Evolutionary conservation across 768 basidiomycete species (phyloP).

Genomic region (Boletus speciosus): DNA sequence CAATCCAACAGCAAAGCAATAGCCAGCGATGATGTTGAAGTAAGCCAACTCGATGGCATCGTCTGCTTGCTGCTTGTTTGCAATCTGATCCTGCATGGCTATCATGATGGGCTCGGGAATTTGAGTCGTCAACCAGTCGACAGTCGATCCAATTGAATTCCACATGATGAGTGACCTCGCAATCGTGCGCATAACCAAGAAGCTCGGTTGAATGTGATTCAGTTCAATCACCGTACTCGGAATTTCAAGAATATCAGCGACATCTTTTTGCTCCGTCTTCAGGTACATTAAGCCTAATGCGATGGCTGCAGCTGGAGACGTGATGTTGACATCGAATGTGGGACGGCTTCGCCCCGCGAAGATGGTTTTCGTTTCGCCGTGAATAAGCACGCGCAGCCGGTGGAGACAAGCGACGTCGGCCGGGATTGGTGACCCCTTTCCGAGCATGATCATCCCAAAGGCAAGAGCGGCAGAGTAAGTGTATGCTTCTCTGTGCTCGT

Average conservation of each 20-base stretch:
- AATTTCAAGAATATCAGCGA: slow-evolving; percentile 80
- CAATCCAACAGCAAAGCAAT: slow-evolving; percentile 86
- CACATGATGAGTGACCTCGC: slow-evolving; percentile 83
- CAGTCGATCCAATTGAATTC: slow-evolving; percentile 67
- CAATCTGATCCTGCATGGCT: slow-evolving; percentile 51
- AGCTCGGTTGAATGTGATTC: slow-evolving; percentile 84
- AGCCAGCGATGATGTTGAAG: slow-evolving; percentile 86
- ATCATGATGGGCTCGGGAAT: slow-evolving; percentile 65
- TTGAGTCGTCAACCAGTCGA: slow-evolving; percentile 69
- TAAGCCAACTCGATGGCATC: slow-evolving; percentile 85
- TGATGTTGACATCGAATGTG: slow-evolving; percentile 82
- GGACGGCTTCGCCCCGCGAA: slow-evolving; percentile 36
- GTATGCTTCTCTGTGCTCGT: slow-evolving; percentile 90
- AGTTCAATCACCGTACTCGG: slow-evolving; percentile 78
- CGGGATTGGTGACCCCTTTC: slow-evolving; percentile 73
- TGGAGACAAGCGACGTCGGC: slow-evolving; percentile 71
- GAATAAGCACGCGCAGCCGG: slow-evolving; percentile 69
- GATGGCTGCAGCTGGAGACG: slow-evolving; percentile 87
- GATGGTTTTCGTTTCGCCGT: slow-evolving; percentile 57
- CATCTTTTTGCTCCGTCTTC: slow-evolving; percentile 75
- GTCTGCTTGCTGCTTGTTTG: slow-evolving; percentile 47
- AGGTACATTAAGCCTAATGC: slow-evolving; percentile 93
- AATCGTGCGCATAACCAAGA: slow-evolving; percentile 79
- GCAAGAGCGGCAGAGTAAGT: slow-evolving; percentile 84
- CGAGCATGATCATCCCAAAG: slow-evolving; percentile 97